Evolutionary conservation across 2,329 filamentous ascomycete species (phyloP), one percentile per base, ranked within the genome.

Genomic region (Penicillium expansum): DNA sequence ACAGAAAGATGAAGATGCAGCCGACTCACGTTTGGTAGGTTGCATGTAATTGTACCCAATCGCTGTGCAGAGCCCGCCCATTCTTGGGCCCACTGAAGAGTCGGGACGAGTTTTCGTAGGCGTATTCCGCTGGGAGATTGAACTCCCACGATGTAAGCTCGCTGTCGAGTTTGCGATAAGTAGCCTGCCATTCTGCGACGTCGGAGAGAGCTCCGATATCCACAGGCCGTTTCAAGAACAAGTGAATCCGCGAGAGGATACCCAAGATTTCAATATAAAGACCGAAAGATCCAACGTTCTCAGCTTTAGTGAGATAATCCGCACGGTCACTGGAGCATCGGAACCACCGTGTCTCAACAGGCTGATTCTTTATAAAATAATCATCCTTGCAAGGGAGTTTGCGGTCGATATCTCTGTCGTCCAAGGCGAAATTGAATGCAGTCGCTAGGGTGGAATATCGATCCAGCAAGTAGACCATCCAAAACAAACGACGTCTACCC

Each of bases 401-500:
- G 24, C 92, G 85, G 69, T 96, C 92, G 43, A 96, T 93, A 68
- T 96, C 92, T 69, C 88, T 90, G 67, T 96, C 91, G 63, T 93
- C 88, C 18, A 97, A 77, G 0, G 91, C 90, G 70, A 96, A 96
- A 65, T 96, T 91, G 65, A 96, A 96, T 0, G 92, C 91, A 0
- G 92, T 96, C 0, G 91, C 88, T 55, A 96, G 87, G 0, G 92
- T 96, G 0, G 91, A 91, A 69, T 96, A 96, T 48, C 92, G 83
- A 71, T 97, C 92, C 6, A 97, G 81, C 13, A 96, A 77, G 69
- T 96, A 97, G 11, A 96, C 87, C 86, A 95, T 93, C 92, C 92
- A 97, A 73, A 97, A 96, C 1, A 96, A 79, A 27, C 92, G 82
- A 29, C 92, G 83, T 29, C 92, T 82, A 41, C 90, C 89, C 72